Evolutionary conservation across 2,329 filamentous ascomycete genomes (phyloP).

Genomic region (Calonectria honghensis): DNA sequence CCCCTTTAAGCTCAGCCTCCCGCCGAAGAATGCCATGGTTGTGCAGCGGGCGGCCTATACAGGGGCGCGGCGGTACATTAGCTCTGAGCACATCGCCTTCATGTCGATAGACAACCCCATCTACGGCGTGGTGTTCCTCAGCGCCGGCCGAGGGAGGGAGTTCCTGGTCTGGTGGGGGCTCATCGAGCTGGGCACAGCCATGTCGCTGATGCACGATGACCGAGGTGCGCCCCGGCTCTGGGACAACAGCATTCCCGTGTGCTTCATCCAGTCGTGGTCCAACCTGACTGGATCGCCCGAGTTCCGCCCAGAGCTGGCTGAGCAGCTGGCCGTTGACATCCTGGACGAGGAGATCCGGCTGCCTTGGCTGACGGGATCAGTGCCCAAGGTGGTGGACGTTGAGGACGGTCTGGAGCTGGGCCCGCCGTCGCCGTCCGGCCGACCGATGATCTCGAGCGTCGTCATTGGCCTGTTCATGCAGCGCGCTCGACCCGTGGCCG

Average conservation of each 20-base stretch:
- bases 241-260: constrained; percentile 55
- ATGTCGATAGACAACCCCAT: constrained; percentile 53
- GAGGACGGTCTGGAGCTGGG: constrained; percentile 50
- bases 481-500: constrained; percentile 49
- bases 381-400: constrained; percentile 52
- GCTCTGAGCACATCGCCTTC: constrained; percentile 48
- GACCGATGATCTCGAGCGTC: constrained; percentile 46
- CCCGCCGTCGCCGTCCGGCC: constrained; percentile 22
- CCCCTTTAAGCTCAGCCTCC: constrained; percentile 53
- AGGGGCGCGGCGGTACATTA: constrained; percentile 52
- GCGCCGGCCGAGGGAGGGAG: constrained; percentile 50
- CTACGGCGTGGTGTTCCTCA: constrained; percentile 53
- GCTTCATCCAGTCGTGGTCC: constrained; percentile 53
- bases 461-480: constrained; percentile 53
- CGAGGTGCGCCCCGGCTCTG: constrained; percentile 50
- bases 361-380: constrained; percentile 48
- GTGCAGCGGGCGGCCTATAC: constrained; percentile 54
- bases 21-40: constrained; percentile 47
- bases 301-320: constrained; percentile 49
- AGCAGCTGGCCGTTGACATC: constrained; percentile 52
- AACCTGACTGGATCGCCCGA: constrained; percentile 50
- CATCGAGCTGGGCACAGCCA: constrained; percentile 53
- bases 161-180: constrained; percentile 55
- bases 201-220: constrained; percentile 51
- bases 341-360: constrained; percentile 53